Evolutionary conservation across 768 basidiomycete genomes (phyloP), one percentile per base, ranked within the genome.

Genomic region (Rhizopogon vulgaris): DNA sequence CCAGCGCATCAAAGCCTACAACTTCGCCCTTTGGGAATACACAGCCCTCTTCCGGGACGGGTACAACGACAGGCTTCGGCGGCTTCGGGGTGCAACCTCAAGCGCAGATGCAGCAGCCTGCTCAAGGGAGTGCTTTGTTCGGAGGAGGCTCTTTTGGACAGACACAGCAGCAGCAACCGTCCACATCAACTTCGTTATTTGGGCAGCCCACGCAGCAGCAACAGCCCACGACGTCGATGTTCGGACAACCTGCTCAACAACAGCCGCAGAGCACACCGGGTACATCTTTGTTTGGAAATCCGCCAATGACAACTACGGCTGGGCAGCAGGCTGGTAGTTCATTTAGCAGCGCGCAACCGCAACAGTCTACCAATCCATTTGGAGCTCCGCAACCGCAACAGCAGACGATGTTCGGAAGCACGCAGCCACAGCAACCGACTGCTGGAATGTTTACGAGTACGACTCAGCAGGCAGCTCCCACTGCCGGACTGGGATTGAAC

Each of bases 291-390:
- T 30, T 41, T n/a, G n/a, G 11, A 49, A 39, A 49, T n/a, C 24
- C 41, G 42, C 14, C 45, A 52, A 47, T 46, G 30, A 40, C 45
- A 5, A n/a, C n/a, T n/a, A n/a, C n/a, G n/a, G 52, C 62, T 52
- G 58, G 62, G 34, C 72, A 69, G 53, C 60, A 72, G 25, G 53
- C 61, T 42, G 61, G 60, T 15, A 63, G 69, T 14, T 57, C 75
- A 49, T 79, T 79, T 64, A 75, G 74, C 15, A 53, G 53, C 30
- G 58, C 63, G 41, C 62, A 67, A 46, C 69, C 65, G 48, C 67
- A 41, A 51, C 58, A 49, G 52, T 53, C 5, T 54, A 53, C 38
- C 57, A 63, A 18, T 45, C 54, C 10, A 65, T 71, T 55, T 30
- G 43, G 43, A 12, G 66, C 65, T 18, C 24, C 43, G 12, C 60